Base-by-base conservation (phyloP, 1,139 yeast genomes). In the Kurtzmaniella quercitrusa region DNA sequence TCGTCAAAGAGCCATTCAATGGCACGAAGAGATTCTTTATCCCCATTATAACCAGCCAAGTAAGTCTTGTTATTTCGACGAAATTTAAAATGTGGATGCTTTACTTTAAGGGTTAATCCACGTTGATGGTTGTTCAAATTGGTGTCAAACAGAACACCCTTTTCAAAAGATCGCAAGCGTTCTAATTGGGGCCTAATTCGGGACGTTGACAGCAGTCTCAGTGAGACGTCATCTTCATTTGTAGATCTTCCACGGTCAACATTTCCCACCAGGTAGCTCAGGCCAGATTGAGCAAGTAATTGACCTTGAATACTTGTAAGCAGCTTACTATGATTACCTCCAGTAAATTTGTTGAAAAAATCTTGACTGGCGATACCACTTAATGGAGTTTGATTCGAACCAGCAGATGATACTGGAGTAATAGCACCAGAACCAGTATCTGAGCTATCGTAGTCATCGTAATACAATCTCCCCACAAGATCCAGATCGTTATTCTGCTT, bases 1-100 rank as follows among this genome's bases (percentile, higher is more conserved):
- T 83, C 84, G 44, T 80, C 83, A 45, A 84, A 66, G 8, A 83
- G 64, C 89, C 89, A 84, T 46, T 73, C 78, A 21, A 83, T 64
- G 2, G 88, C 88, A 39, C 71, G 69, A 21, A 77, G 61, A 8
- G 85, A 78, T 52, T 80, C 82, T 21, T 63, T 61, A 48, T 80
- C 82, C 37, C 73, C 73, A 55, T 80, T 82, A 49, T 70, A 80
- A 2, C 88, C 88, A 20, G 82, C 72, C 43, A 84, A 61, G 47
- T 78, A 76, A 3, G 88, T 80, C 49, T 86, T 74, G 44, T 82
- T 79, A 45, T 77, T 73, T 36, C 86, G 63, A 40, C 77, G 64
- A 51, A 72, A 81, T 41, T 63, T 64, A 60, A 77, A 84, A 23
- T 72, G 76, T 12, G 73, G 71, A 51, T 82, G 86, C 50, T 77